These are phyloP conservation scores for Tolypocladium album DNA, from an alignment of 2,329 filamentous ascomycete species.

Conservation along the genomic window DNA sequence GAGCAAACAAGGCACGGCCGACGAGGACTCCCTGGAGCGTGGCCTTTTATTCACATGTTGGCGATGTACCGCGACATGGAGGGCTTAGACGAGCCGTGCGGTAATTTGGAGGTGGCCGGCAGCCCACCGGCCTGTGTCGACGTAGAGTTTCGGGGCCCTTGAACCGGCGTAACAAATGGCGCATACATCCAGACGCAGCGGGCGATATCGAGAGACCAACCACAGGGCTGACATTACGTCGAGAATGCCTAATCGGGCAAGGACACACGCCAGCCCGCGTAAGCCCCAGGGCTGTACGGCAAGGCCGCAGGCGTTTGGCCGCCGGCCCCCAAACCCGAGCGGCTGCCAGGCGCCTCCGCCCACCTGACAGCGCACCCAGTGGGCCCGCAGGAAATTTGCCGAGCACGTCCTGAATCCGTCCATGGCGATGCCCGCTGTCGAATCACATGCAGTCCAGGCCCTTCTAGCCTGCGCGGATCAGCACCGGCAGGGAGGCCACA, in stretches of 20 bases:
- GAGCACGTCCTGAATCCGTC: not conserved
- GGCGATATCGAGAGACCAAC: constrained; percentile 1
- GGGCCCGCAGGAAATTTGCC: not conserved
- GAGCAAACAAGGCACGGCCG: not conserved
- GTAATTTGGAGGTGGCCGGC: not conserved
- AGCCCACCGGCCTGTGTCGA: not conserved
- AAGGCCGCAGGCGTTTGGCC: not conserved
- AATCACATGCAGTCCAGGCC: not conserved
- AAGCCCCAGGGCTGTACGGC: not conserved
- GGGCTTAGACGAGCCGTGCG: not conserved
- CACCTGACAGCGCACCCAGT: not conserved
- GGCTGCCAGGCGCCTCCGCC: not conserved
- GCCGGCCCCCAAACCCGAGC: not conserved
- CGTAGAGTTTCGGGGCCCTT: not conserved
- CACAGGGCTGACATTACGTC: not conserved
- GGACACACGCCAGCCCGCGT: not conserved
- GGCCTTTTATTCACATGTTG: not conserved
- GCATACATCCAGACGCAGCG: not conserved
- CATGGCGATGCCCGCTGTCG: not conserved
- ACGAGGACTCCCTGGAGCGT: not conserved
- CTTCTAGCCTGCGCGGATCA: not conserved
- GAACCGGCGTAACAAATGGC: constrained; percentile 1
- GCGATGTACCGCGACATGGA: not conserved
- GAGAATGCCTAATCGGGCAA: not conserved
- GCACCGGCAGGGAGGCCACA: not conserved